A percentile compares a stretch with the other conserved stretches of the same genome.
Evolutionary conservation across 495 filamentous ascomycete species (phyloP).

Genomic region (Astrothelium macrocarpum): DNA sequence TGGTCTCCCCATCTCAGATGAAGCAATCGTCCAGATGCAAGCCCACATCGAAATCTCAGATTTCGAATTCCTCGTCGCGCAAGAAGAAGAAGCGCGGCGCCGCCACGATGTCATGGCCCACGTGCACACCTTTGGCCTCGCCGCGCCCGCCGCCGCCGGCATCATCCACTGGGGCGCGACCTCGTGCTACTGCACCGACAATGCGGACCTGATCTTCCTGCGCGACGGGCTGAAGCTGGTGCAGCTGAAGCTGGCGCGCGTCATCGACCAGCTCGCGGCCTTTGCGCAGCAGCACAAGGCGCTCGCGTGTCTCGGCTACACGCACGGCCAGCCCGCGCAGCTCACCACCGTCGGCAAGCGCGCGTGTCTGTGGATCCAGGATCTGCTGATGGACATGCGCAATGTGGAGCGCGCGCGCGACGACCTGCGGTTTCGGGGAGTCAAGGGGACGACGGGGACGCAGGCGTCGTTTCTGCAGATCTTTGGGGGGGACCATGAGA

Average conservation of each 20-base stretch:
- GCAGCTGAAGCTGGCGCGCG: conserved; percentile 74
- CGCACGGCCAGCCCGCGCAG: conserved; percentile 68
- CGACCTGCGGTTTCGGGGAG: conserved; percentile 75
- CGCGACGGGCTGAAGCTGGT: conserved; percentile 64
- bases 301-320: conserved; percentile 61
- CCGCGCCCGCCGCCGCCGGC: conserved; percentile 71
- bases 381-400: conserved; percentile 77
- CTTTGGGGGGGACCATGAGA: conserved; percentile 69
- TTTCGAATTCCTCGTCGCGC: conserved; percentile 65
- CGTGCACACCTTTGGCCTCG: conserved; percentile 62
- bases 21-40: conserved; percentile 39
- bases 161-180: conserved; percentile 76
- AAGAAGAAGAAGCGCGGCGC: conserved; percentile 68
- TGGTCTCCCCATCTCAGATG: conserved; percentile 21
- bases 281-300: conserved; percentile 75
- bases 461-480: conserved; percentile 74
- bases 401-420: conserved; percentile 66
- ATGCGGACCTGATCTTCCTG: conserved; percentile 79
- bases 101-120: conserved; percentile 52
- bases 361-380: conserved; percentile 76
- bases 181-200: conserved; percentile 55
- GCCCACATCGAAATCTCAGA: conserved; percentile 63
- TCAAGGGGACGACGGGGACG: conserved; percentile 69
- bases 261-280: conserved; percentile 65
- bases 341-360: conserved; percentile 77